phyloP scores from a whole-genome alignment of 1,284 basidiomycete genomes.

The Wolfiporia cocos region DNA sequence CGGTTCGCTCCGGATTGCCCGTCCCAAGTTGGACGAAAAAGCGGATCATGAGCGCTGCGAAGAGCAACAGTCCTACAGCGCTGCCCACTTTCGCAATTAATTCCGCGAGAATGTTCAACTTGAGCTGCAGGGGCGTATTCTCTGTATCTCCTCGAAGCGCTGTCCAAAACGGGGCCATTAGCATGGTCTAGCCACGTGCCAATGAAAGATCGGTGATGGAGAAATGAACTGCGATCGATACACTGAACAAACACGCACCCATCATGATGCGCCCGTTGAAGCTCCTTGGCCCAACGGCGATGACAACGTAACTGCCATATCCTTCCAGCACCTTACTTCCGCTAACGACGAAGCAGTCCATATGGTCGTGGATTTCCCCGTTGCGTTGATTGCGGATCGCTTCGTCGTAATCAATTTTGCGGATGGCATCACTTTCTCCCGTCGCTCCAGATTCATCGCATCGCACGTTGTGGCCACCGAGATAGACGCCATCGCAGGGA shows the following conservation, averaged over 20 bases:
- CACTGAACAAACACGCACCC: constrained; percentile 47
- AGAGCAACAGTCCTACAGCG: constrained; percentile 78
- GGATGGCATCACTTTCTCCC: constrained; percentile 94
- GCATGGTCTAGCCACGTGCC: no score
- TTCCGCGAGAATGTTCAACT: constrained; percentile 90
- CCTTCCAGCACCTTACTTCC: constrained; percentile 97
- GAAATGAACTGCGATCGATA: no score
- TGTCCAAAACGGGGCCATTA: constrained; percentile 23
- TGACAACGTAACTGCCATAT: constrained; percentile 88
- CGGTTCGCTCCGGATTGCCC: constrained; percentile 48
- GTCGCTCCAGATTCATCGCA: constrained; percentile 98
- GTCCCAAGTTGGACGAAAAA: constrained; percentile 86
- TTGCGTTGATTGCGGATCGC: constrained; percentile 43
- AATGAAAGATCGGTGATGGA: no score
- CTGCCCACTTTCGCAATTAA: constrained; percentile 91
- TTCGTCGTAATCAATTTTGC: constrained; percentile 80
- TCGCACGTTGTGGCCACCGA: constrained; percentile 89
- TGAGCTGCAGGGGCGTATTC: constrained; percentile 90
- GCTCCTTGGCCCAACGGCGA: constrained; percentile 86
- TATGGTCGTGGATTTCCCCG: constrained; percentile 41
- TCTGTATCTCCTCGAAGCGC: constrained; percentile 79
- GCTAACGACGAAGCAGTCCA: constrained; percentile 90
- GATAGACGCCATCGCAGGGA: constrained; percentile 93
- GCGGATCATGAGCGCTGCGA: constrained; percentile 85
- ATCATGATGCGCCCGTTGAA: constrained; percentile 98